phyloP scores from a whole-genome alignment of 177 flowering plant genomes.

The Vitis hybrid region DNA sequence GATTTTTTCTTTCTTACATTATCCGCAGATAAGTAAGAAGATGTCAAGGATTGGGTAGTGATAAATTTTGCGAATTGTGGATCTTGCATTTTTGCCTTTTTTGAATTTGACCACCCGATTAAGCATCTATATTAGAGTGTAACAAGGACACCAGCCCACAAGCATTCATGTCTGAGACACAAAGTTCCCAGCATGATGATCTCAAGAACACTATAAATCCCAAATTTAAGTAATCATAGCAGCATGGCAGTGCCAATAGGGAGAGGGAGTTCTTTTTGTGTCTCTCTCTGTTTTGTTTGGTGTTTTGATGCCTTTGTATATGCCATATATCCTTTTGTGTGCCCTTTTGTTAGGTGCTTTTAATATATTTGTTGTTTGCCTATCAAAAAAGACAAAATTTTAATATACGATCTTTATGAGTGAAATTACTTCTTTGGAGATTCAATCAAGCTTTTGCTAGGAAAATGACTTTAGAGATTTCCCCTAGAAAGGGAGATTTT shows the following conservation, averaged over 20 bases:
- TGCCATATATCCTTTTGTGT: no score
- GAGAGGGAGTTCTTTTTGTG: no score
- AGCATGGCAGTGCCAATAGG: not conserved
- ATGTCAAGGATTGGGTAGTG: not conserved
- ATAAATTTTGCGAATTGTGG: not conserved
- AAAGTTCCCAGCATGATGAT: not conserved
- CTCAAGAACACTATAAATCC: not conserved
- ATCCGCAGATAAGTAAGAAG: not conserved
- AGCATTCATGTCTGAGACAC: not conserved
- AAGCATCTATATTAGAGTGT: not conserved
- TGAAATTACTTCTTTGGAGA: conserved; percentile 57
- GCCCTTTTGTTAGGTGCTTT: no score
- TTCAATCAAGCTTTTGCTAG: no score
- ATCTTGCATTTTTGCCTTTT: no score
- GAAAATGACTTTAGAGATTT: no score
- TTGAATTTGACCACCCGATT: no score
- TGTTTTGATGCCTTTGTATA: no score
- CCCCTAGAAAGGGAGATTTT: no score
- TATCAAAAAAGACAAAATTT: not conserved
- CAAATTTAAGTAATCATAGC: not conserved
- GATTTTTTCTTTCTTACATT: not conserved
- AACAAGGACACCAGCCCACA: not conserved
- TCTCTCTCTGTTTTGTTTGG: no score
- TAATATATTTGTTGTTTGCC: no score
- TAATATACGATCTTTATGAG: not conserved